Conservation (phyloP, 371 early-diverging fungal species). For the Mucor racemosus region DNA sequence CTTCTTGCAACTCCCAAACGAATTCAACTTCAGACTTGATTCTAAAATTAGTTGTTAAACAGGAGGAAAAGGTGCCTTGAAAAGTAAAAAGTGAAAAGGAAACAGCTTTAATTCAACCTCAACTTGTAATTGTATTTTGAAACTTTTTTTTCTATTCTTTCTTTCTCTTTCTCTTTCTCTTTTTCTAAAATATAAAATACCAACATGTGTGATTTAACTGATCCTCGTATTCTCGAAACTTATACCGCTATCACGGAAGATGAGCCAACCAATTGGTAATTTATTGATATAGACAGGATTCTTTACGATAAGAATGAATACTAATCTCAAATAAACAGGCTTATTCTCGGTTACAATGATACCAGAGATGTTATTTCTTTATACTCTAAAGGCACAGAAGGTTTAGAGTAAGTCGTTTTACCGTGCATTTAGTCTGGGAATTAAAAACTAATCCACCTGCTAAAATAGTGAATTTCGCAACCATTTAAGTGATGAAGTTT, state of each 20-base stretch:
- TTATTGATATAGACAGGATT: not conserved
- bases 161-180: constrained; percentile 9
- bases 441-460: not conserved
- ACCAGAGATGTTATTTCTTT: constrained; percentile 75
- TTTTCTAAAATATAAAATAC: constrained; percentile 22
- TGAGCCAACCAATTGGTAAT: constrained; percentile 61
- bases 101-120: constrained; percentile 8
- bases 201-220: constrained; percentile 70
- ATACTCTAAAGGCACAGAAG: constrained; percentile 63
- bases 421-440: not conserved
- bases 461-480: constrained; percentile 56
- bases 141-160: not conserved
- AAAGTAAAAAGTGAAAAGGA: constrained; percentile 4
- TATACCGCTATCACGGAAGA: constrained; percentile 64
- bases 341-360: constrained; percentile 74
- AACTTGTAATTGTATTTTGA: not conserved
- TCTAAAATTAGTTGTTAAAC: constrained; percentile 10
- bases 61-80: constrained; percentile 15
- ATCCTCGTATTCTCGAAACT: constrained; percentile 65
- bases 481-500: constrained; percentile 64
- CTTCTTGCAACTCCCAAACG: not conserved
- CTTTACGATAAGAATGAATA: too few relatives aligned
- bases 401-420: constrained; percentile 44
- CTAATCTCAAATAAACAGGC: constrained; percentile 39
- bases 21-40: constrained; percentile 3